These are phyloP conservation scores for Cenchrus purpureus DNA, from an alignment of 176 grass and related monocot genomes.

Conservation along the genomic window DNA sequence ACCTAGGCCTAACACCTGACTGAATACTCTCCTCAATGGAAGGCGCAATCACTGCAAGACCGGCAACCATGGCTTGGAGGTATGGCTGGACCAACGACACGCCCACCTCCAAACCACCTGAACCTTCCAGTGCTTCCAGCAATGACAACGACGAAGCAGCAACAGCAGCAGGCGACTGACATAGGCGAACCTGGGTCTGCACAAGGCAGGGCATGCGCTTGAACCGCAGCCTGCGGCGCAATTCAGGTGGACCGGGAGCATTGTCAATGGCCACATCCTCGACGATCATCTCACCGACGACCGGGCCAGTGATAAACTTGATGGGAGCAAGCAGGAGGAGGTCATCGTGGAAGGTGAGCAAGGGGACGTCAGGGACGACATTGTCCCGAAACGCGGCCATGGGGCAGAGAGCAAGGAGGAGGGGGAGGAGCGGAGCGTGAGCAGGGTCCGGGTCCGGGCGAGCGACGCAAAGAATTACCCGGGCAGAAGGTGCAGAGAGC, in stretches of 20 bases:
- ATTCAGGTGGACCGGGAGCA: slow-evolving; percentile 17
- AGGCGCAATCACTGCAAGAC: slow-evolving; percentile 51
- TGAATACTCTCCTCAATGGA: slow-evolving; percentile 38
- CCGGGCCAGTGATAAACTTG: slow-evolving; percentile 48
- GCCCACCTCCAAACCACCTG: slow-evolving; percentile 30
- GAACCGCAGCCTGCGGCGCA: slow-evolving; percentile 71
- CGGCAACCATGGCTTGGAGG: slow-evolving; percentile 71
- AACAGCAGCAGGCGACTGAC: background rate
- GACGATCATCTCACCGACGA: slow-evolving; percentile 76
- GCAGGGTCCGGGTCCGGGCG: slow-evolving; percentile 50
- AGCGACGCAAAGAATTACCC: slow-evolving; percentile 24
- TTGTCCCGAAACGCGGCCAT: slow-evolving; percentile 48
- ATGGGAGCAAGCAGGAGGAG: slow-evolving; percentile 49
- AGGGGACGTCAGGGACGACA: slow-evolving; percentile 59
- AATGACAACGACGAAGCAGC: slow-evolving; percentile 12
- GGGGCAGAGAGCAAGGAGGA: slow-evolving; percentile 74
- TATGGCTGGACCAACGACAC: slow-evolving; percentile 70
- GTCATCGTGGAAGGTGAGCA: slow-evolving; percentile 83
- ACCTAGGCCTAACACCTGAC: slow-evolving; percentile 49
- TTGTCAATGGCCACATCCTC: slow-evolving; percentile 74
- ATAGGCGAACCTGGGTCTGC: slow-evolving; percentile 74
- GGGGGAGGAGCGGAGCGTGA: slow-evolving; percentile 55
- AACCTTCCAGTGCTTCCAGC: slow-evolving; percentile 41
- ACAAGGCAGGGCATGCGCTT: slow-evolving; percentile 91
- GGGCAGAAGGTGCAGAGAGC: slow-evolving; percentile 44